Percentiles rank a stretch among this genome's conserved stretches.
phyloP scores from a whole-genome alignment of 495 filamentous ascomycete species.

The Podospora australis region DNA sequence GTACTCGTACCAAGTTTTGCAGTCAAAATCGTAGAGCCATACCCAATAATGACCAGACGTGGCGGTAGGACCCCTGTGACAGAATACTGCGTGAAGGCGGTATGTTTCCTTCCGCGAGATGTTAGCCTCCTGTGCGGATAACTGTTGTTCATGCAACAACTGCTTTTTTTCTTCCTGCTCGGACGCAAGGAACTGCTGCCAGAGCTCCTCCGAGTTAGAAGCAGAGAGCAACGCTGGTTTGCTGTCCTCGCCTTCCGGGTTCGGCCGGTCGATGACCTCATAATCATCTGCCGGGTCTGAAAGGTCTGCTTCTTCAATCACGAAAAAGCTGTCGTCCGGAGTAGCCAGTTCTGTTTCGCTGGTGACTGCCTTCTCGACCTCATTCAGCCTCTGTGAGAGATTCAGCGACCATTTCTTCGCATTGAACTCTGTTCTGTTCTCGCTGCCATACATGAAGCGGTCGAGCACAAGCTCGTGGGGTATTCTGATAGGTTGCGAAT shows the following conservation, averaged over 20 bases:
- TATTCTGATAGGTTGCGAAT: too few relatives aligned
- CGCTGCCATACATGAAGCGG: neutral
- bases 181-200: slow-evolving; percentile 6
- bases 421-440: slow-evolving; percentile 54
- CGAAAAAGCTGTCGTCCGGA: neutral
- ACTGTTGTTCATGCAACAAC: slow-evolving; percentile 41
- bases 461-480: too few relatives aligned
- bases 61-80: slow-evolving; percentile 61
- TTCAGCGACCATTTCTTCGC: slow-evolving; percentile 66
- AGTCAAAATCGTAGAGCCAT: slow-evolving; percentile 84
- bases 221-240: neutral
- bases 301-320: neutral
- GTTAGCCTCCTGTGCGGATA: slow-evolving; percentile 33
- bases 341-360: neutral
- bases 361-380: slow-evolving; percentile 37
- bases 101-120: slow-evolving; percentile 61
- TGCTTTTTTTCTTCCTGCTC: slow-evolving; percentile 6
- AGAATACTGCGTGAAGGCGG: slow-evolving; percentile 84
- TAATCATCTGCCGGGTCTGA: neutral
- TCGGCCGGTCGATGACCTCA: neutral
- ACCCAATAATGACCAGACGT: slow-evolving; percentile 91
- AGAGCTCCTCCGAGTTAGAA: neutral
- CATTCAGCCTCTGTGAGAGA: slow-evolving; percentile 58
- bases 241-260: neutral
- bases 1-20: slow-evolving; percentile 82